These are phyloP conservation scores for Hypoxylon sp. DNA, from an alignment of 2,329 filamentous ascomycete species.

Conservation along the genomic window DNA sequence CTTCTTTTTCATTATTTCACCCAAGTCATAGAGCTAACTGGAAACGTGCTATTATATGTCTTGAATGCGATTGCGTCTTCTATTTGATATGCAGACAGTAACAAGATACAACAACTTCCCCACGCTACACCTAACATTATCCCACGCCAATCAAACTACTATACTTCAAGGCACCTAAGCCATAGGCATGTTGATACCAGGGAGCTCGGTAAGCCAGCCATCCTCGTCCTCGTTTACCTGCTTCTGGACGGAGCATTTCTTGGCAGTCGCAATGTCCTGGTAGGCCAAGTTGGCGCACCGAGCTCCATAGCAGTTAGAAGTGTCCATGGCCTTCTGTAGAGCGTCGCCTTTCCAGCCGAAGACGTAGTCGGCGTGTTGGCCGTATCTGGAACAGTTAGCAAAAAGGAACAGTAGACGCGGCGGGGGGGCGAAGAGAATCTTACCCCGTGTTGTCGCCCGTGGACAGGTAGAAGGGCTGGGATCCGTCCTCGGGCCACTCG, in stretches of 20 bases:
- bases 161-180: not conserved
- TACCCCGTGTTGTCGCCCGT: slow-evolving; percentile 54
- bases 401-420: no score
- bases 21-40: no score
- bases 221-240: slow-evolving; percentile 51
- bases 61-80: not conserved
- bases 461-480: slow-evolving; percentile 53
- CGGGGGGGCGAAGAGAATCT: not conserved
- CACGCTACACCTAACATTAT: not conserved
- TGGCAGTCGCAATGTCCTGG: slow-evolving; percentile 51
- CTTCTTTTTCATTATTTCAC: no score
- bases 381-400: slow-evolving; percentile 43
- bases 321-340: slow-evolving; percentile 53
- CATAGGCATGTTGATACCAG: slow-evolving; percentile 46
- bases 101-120: not conserved
- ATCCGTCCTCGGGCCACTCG: slow-evolving; percentile 54
- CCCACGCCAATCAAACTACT: not conserved
- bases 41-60: not conserved
- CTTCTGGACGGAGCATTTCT: slow-evolving; percentile 47
- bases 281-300: slow-evolving; percentile 51
- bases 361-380: slow-evolving; percentile 58
- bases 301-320: slow-evolving; percentile 58
- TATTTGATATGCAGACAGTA: not conserved
- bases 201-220: slow-evolving; percentile 49
- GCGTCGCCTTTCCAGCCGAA: slow-evolving; percentile 47